Percentiles rank a stretch among this genome's conserved stretches.
phyloP scores from a whole-genome alignment of 2,329 filamentous ascomycete species.

The Mycosphaerella arachidis region DNA sequence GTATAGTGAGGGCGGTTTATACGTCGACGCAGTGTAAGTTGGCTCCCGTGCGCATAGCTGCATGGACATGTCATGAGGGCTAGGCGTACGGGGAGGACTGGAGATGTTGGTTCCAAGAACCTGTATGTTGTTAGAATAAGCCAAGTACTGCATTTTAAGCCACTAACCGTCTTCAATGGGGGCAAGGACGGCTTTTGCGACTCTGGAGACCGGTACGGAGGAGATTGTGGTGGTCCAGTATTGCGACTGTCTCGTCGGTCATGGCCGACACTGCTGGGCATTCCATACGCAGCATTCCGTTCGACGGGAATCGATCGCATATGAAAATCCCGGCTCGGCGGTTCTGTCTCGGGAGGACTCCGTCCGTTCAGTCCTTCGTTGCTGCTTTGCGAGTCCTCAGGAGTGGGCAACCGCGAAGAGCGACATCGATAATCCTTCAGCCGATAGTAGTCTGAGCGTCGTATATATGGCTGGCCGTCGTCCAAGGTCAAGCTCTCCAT shows the following conservation, averaged over 20 bases:
- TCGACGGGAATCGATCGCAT: conserved; percentile 1
- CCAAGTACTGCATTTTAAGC: neutral
- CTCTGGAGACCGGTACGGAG: conserved; percentile 27
- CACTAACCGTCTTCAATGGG: conserved; percentile 32
- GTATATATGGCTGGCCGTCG: conserved; percentile 15
- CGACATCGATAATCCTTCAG: conserved; percentile 16
- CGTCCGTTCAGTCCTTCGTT: conserved; percentile 24
- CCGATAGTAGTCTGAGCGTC: conserved; percentile 7
- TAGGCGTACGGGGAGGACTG: conserved; percentile 31
- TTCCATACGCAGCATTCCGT: conserved; percentile 8
- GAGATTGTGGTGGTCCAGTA: conserved; percentile 25
- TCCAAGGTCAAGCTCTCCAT: conserved; percentile 23
- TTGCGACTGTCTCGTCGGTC: conserved; percentile 22
- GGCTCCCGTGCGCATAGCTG: conserved; percentile 31
- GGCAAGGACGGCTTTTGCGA: conserved; percentile 31
- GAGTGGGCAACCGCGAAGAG: conserved; percentile 31
- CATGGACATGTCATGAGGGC: conserved; percentile 17
- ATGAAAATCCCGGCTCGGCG: conserved; percentile 9
- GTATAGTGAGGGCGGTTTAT: conserved; percentile 33
- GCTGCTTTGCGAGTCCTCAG: conserved; percentile 29
- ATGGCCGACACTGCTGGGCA: conserved; percentile 9
- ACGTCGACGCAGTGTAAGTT: conserved; percentile 27
- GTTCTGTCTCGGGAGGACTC: conserved; percentile 13
- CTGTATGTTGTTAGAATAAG: conserved; percentile 18
- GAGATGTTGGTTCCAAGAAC: conserved; percentile 28